Conservation (phyloP, 2,329 filamentous ascomycete species). For the Penicillium aurantiogriseum region DNA sequence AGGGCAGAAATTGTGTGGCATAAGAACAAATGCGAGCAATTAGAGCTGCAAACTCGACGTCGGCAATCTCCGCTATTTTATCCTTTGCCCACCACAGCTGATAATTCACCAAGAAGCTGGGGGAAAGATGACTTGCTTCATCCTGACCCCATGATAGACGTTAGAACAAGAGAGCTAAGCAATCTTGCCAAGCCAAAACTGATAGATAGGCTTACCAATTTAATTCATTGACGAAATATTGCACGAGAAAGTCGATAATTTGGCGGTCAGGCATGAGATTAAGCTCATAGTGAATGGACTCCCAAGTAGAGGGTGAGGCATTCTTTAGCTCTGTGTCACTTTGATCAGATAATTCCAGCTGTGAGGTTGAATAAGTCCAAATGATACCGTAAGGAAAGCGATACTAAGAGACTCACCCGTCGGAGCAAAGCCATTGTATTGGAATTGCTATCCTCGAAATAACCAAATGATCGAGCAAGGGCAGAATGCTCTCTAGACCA, state of each 20-base stretch:
- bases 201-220: background rate
- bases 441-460: background rate
- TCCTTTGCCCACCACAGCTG: background rate
- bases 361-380: background rate
- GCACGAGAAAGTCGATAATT: background rate
- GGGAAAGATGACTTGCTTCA: background rate
- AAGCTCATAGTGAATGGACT: background rate
- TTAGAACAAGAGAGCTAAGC: background rate
- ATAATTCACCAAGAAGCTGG: background rate
- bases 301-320: background rate
- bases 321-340: background rate
- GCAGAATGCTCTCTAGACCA: background rate
- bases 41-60: background rate
- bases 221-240: background rate
- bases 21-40: background rate
- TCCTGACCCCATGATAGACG: background rate
- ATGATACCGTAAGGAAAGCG: background rate
- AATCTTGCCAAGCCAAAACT: background rate
- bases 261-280: background rate
- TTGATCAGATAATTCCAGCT: background rate
- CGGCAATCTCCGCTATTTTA: background rate
- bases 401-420: background rate
- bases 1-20: background rate
- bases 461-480: background rate
- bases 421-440: background rate